Evolutionary conservation across 1,284 basidiomycete species (phyloP).

Genomic region (Cutaneotrichosporon cutaneum): DNA sequence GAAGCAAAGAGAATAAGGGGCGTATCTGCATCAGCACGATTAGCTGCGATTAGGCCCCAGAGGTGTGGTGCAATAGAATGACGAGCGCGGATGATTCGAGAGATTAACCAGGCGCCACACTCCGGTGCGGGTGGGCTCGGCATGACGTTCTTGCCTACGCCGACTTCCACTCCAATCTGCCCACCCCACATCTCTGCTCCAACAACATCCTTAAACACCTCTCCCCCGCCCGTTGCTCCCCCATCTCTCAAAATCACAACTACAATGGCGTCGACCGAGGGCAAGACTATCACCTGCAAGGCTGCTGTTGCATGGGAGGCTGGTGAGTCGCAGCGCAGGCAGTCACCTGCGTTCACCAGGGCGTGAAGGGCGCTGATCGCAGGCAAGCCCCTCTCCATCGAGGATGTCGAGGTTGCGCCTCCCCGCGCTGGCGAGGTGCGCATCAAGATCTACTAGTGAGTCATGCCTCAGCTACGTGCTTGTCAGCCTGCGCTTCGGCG

Average conservation of each 20-base stretch:
- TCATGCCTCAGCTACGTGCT: background rate
- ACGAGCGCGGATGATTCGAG: no score
- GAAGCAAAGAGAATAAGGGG: no score
- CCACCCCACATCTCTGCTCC: no score
- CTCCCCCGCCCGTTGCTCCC: slow-evolving; percentile 1
- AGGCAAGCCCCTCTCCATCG: slow-evolving; percentile 76
- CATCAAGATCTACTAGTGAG: slow-evolving; percentile 82
- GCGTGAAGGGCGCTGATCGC: background rate
- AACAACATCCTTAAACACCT: background rate
- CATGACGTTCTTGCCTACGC: background rate
- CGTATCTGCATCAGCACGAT: background rate
- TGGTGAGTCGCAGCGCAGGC: slow-evolving; percentile 53
- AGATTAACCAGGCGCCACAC: background rate
- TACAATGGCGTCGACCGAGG: slow-evolving; percentile 20
- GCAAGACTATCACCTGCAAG: slow-evolving; percentile 76
- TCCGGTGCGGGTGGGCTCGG: background rate
- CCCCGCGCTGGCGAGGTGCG: slow-evolving; percentile 89
- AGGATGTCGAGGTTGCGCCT: slow-evolving; percentile 90
- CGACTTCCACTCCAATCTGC: background rate
- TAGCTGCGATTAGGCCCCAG: background rate
- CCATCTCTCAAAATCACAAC: background rate
- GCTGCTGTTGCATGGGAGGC: slow-evolving; percentile 97
- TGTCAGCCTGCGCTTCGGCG: no score
- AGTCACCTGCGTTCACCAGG: background rate
- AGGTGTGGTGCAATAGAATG: background rate